phyloP scores from a whole-genome alignment of 192 early-diverging fungal genomes.

The Chytriomyces hyalinus region DNA sequence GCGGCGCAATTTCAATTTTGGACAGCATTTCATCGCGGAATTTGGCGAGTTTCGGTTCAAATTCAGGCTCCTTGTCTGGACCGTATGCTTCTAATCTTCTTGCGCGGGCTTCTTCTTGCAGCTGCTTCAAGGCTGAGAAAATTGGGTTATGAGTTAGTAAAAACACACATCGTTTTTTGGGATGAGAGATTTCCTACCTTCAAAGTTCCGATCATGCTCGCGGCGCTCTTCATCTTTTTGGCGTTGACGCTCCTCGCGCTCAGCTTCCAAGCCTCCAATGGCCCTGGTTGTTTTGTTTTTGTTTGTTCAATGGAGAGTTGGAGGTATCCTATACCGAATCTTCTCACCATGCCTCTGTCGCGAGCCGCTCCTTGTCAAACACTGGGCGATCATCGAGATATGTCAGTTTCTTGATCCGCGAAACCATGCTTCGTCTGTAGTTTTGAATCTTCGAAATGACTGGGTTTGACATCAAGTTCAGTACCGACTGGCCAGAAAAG shows the following conservation, averaged over 20 bases:
- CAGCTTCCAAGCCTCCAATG: conserved; percentile 53
- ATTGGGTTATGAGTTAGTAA: not conserved
- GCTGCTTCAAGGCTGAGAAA: conserved; percentile 44
- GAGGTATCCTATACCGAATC: not conserved
- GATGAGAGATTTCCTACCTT: conserved; percentile 43
- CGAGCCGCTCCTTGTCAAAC: conserved; percentile 63
- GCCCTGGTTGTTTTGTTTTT: conserved; percentile 26
- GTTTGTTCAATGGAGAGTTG: not conserved
- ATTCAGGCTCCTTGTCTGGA: conserved; percentile 37
- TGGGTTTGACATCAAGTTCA: conserved; percentile 66
- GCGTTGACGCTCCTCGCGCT: conserved; percentile 54
- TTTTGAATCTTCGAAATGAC: conserved; percentile 60
- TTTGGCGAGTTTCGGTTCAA: conserved; percentile 35
- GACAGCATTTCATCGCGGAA: conserved; percentile 51
- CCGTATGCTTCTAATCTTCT: conserved; percentile 47
- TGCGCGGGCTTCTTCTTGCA: conserved; percentile 49
- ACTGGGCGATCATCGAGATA: conserved; percentile 68
- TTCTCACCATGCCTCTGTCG: conserved; percentile 59
- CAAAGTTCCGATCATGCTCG: conserved; percentile 61
- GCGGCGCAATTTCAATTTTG: conserved; percentile 37
- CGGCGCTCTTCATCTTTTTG: conserved; percentile 53
- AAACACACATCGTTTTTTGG: not conserved
- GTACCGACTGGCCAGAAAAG: conserved; percentile 50
- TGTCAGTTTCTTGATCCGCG: conserved; percentile 48
- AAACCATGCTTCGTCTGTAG: conserved; percentile 58